Evolutionary conservation across 495 filamentous ascomycete genomes (phyloP).

Genomic region (Tetracladium setigerum): DNA sequence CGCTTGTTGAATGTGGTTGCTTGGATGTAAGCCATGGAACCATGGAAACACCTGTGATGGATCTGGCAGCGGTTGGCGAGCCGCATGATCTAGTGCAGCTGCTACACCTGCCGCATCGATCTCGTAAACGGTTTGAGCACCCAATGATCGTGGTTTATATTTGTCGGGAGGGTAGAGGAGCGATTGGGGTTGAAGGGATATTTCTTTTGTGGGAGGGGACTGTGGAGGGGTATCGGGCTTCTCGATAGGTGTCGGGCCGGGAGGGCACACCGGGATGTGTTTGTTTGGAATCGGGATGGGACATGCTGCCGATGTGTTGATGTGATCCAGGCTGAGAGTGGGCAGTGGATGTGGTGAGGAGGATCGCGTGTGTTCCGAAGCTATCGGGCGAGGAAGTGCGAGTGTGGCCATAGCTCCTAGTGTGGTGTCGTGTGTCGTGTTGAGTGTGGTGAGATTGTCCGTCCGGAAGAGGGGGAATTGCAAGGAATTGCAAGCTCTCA

Average conservation of each 20-base stretch:
- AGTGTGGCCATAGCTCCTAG: constrained; percentile 40
- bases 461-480: background rate
- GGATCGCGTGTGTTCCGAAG: constrained; percentile 31
- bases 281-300: constrained; percentile 74
- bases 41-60: constrained; percentile 87
- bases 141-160: constrained; percentile 44
- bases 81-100: constrained; percentile 63
- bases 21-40: constrained; percentile 89
- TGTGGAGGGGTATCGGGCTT: constrained; percentile 59
- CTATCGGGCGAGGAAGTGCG: constrained; percentile 42
- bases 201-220: constrained; percentile 48
- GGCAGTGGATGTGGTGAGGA: constrained; percentile 39
- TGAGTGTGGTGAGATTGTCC: too few relatives aligned
- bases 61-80: constrained; percentile 75
- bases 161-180: constrained; percentile 67
- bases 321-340: constrained; percentile 40
- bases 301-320: constrained; percentile 32
- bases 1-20: constrained; percentile 78
- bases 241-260: constrained; percentile 58
- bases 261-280: constrained; percentile 77
- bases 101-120: constrained; percentile 62
- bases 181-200: constrained; percentile 48
- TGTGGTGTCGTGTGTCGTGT: too few relatives aligned
- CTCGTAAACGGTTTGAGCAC: constrained; percentile 57
- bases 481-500: too few relatives aligned